Evolutionary conservation across 331 rosid genomes (phyloP).

Genomic region (Pyracantha coccinea): DNA sequence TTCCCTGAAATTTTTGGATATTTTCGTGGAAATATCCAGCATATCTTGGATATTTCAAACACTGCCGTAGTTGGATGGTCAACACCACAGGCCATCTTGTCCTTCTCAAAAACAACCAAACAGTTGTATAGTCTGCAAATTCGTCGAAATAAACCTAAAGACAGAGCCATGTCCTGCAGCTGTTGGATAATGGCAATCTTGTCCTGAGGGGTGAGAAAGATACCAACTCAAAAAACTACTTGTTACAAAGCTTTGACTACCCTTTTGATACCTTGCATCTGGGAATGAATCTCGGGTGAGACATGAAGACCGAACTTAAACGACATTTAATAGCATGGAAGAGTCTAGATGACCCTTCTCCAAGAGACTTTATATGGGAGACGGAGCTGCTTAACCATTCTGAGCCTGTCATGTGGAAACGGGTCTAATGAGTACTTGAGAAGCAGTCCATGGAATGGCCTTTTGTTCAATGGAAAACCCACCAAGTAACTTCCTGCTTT

Average conservation of each 20-base stretch:
- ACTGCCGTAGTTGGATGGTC: not conserved
- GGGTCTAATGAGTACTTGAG: slow-evolving; percentile 22
- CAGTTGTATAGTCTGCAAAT: slow-evolving; percentile 37
- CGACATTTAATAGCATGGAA: slow-evolving; percentile 36
- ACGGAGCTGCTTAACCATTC: slow-evolving; percentile 31
- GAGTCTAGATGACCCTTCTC: slow-evolving; percentile 48
- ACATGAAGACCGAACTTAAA: slow-evolving; percentile 22
- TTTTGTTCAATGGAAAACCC: slow-evolving; percentile 36
- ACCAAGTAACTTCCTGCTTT: slow-evolving; percentile 1
- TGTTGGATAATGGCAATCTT: slow-evolving; percentile 59
- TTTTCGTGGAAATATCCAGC: too few species aligned
- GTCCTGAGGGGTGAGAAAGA: slow-evolving; percentile 29
- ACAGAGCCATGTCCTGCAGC: slow-evolving; percentile 23
- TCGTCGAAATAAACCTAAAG: slow-evolving; percentile 16
- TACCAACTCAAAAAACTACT: not conserved
- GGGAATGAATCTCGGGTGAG: slow-evolving; percentile 62
- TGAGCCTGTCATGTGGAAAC: slow-evolving; percentile 33
- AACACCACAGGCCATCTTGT: slow-evolving; percentile 1
- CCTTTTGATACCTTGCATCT: slow-evolving; percentile 48
- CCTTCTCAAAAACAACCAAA: slow-evolving; percentile 28
- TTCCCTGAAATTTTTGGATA: too few species aligned
- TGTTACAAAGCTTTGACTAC: slow-evolving; percentile 65
- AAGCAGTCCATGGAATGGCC: slow-evolving; percentile 71
- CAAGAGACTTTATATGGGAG: slow-evolving; percentile 29
- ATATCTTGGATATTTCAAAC: too few species aligned